Percentiles rank a stretch among this genome's conserved stretches.
Evolutionary conservation across 345 rosid genomes (phyloP).

Genomic region (Salix arbutifolia): DNA sequence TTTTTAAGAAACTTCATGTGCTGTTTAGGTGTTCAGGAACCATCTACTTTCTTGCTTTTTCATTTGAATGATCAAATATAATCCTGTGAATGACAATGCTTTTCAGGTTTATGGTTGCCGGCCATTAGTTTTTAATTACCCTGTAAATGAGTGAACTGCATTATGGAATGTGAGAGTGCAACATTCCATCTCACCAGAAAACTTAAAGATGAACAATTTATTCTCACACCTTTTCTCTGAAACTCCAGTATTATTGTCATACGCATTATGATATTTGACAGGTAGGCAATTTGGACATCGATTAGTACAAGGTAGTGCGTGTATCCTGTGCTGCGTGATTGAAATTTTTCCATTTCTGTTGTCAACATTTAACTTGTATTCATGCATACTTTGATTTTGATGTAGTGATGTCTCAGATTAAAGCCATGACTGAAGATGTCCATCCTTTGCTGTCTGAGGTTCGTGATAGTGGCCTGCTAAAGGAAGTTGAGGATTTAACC

Average conservation of each 20-base stretch:
- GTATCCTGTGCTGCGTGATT: neutral
- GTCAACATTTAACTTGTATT: constrained; percentile 24
- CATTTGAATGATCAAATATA: neutral
- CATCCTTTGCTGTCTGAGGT: constrained; percentile 92
- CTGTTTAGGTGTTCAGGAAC: neutral
- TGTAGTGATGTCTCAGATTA: constrained; percentile 85
- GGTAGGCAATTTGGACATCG: neutral
- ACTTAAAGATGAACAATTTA: neutral
- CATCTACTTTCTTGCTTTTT: neutral
- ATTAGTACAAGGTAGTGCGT: neutral
- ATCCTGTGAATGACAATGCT: neutral
- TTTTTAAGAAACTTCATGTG: neutral
- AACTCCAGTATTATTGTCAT: neutral
- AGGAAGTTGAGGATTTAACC: constrained; percentile 80
- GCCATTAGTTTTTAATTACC: neutral
- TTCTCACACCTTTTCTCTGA: neutral
- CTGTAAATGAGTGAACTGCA: neutral
- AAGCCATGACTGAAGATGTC: constrained; percentile 95
- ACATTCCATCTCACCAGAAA: neutral
- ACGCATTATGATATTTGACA: neutral
- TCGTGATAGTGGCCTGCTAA: constrained; percentile 78
- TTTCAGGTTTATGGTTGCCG: neutral
- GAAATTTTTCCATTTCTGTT: neutral
- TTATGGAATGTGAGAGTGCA: neutral
- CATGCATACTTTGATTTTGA: constrained; percentile 51